Base-by-base conservation (phyloP, 805 yeast genomes). In the Pichia gijzeniarum region DNA sequence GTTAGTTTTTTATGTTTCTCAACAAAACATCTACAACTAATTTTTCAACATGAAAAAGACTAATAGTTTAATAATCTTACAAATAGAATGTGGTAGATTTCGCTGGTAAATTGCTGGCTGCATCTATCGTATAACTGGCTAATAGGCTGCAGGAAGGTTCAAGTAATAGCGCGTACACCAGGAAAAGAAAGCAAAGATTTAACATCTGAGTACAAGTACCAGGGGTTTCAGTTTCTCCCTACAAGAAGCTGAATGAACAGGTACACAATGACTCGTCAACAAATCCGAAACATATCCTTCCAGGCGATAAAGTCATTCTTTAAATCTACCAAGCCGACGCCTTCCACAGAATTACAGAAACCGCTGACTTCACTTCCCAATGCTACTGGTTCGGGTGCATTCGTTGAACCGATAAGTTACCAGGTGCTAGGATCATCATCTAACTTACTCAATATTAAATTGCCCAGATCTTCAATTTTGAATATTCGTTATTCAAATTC, bases 331-430 rank as follows among this genome's bases (percentile, higher is more conserved):
- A 32, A 30, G 10, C 25, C 49, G 1, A 45, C 49, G 9, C 37
- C 38, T 1, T 35, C 47, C 12, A 47, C 53, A 1, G 30, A 43
- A 13, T 21, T 50, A n/a, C 47, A 46, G 14, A 43, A 50, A 36
- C 59, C 64, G 2, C 35, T 55, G 19, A 53, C 53, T 25, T 38
- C 59, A 37, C 39, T 62, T 13, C 71, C 74, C 2, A 55, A 52
- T n/a, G 65, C 64, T 3, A 68, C 77, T 0, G 77, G 75, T 1
- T 56, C 54, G 16, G 78, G 76, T 1, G 74, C 76, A 8, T 72
- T 72, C 51, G 63, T 65, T 21, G 75, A 70, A 47, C 60, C 72
- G 8, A 71, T 74, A 3, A 47, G 54, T 10, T 74, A 71, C 51
- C 63, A 62, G 34, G 68, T 73, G 3, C 48, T 73, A 13, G 79